Conservation (phyloP, 805 yeast species). For the Zygoascus bituminiphila region DNA sequence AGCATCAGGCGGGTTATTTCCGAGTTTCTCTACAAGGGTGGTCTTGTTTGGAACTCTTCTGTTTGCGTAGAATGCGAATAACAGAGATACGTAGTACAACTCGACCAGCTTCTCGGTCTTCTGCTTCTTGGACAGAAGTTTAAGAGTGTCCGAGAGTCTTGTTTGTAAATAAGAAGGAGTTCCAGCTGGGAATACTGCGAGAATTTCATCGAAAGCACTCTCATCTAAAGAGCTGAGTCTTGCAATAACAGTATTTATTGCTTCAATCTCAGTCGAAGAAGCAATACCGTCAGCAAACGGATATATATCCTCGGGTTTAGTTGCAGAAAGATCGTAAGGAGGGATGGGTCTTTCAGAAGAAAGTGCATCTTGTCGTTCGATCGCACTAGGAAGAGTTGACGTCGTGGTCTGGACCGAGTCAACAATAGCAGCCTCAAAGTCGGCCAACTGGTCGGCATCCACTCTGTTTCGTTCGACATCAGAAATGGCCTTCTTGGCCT, state of each 20-base stretch:
- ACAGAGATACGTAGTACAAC: conserved; percentile 60
- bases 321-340: conserved; percentile 64
- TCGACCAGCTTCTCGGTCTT: conserved; percentile 52
- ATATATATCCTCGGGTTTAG: conserved; percentile 73
- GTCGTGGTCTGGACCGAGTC: conserved; percentile 70
- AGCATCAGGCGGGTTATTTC: conserved; percentile 59
- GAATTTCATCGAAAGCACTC: conserved; percentile 38
- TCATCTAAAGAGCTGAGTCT: conserved; percentile 30
- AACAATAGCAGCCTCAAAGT: conserved; percentile 69
- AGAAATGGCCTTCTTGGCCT: conserved; percentile 82
- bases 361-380: conserved; percentile 48
- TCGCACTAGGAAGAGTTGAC: conserved; percentile 61
- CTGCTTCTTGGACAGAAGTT: conserved; percentile 28
- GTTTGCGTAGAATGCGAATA: conserved; percentile 71
- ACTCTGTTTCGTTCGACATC: conserved; percentile 76
- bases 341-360: conserved; percentile 80
- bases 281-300: conserved; percentile 58
- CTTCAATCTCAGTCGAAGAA: conserved; percentile 47
- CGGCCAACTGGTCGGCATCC: conserved; percentile 73
- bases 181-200: conserved; percentile 54
- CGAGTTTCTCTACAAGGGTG: conserved; percentile 48
- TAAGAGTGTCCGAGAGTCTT: conserved; percentile 5
- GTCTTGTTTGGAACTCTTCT: conserved; percentile 56
- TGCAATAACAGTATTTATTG: not conserved
- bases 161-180: conserved; percentile 46